Percentiles rank a stretch among this genome's conserved stretches.
Evolutionary conservation across 108 stramenopile species (phyloP).

Genomic region (Skeletonema tropicum): DNA sequence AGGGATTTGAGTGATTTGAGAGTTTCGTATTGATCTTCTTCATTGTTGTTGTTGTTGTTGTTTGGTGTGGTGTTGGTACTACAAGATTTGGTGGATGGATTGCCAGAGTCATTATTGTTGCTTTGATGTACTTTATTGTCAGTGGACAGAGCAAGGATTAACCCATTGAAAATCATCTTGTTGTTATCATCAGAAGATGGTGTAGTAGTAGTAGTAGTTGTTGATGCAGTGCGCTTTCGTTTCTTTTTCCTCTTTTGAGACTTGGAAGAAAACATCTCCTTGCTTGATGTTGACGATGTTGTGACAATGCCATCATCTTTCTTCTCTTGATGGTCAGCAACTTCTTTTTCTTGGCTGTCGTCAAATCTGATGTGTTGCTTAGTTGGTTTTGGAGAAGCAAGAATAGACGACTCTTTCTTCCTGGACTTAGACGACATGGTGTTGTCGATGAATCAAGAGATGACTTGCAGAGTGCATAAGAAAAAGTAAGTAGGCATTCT

Average conservation of each 20-base stretch:
- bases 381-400: too few relatives aligned
- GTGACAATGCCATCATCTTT: not conserved
- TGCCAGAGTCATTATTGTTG: not conserved
- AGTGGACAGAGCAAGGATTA: conserved; percentile 63
- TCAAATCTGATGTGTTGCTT: not conserved
- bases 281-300: not conserved
- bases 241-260: not conserved
- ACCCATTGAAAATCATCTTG: conserved; percentile 39
- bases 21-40: conserved; percentile 8
- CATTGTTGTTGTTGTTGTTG: conserved; percentile 2
- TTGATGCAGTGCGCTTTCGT: not conserved
- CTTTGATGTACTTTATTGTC: not conserved
- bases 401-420: not conserved
- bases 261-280: not conserved
- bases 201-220: not conserved
- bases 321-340: not conserved
- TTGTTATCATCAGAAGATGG: not conserved
- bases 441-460: too few relatives aligned
- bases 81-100: not conserved
- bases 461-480: too few relatives aligned
- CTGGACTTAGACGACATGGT: not conserved
- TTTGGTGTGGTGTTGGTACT: not conserved
- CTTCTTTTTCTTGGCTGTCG: not conserved
- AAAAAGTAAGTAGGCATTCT: too few relatives aligned
- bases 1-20: conserved; percentile 45